phyloP scores from a whole-genome alignment of 164 flowering plant species.

The Tinospora cordifolia region DNA sequence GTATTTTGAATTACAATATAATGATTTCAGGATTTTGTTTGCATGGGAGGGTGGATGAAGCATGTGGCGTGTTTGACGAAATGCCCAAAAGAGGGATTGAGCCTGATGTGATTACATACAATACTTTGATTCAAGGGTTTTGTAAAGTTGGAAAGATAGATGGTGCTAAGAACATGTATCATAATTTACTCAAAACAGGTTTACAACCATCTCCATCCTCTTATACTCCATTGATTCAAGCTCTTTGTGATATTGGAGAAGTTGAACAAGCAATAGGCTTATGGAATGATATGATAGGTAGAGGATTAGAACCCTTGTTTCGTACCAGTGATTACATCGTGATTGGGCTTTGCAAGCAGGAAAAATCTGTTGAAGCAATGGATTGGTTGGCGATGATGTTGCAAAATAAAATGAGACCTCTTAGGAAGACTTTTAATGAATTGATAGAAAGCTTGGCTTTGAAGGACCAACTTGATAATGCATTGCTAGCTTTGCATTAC shows the following conservation, averaged over 20 bases:
- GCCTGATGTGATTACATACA: constrained; percentile 40
- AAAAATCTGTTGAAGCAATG: constrained; percentile 32
- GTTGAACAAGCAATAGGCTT: constrained; percentile 30
- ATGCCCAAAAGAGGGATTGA: constrained; percentile 42
- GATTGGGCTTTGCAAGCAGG: constrained; percentile 37
- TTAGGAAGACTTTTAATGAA: constrained; percentile 28
- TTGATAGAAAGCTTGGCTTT: constrained; percentile 31
- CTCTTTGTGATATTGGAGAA: constrained; percentile 37
- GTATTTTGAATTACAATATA: constrained; percentile 34
- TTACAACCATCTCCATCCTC: constrained; percentile 36
- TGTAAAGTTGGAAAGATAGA: constrained; percentile 34
- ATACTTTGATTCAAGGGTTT: constrained; percentile 41
- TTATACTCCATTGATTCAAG: constrained; percentile 36
- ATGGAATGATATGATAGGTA: constrained; percentile 37
- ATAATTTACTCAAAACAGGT: constrained; percentile 37
- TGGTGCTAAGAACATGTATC: constrained; percentile 27
- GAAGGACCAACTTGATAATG: constrained; percentile 35
- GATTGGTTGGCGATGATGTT: constrained; percentile 40
- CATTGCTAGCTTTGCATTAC: constrained; percentile 29
- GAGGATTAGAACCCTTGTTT: constrained; percentile 31
- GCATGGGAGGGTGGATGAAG: constrained; percentile 34
- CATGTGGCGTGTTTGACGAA: constrained; percentile 37
- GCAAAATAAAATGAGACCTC: constrained; percentile 33
- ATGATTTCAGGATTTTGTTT: constrained; percentile 48
- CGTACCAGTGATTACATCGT: constrained; percentile 32